phyloP scores from a whole-genome alignment of 441 rosid species.

The Viola pubescens region DNA sequence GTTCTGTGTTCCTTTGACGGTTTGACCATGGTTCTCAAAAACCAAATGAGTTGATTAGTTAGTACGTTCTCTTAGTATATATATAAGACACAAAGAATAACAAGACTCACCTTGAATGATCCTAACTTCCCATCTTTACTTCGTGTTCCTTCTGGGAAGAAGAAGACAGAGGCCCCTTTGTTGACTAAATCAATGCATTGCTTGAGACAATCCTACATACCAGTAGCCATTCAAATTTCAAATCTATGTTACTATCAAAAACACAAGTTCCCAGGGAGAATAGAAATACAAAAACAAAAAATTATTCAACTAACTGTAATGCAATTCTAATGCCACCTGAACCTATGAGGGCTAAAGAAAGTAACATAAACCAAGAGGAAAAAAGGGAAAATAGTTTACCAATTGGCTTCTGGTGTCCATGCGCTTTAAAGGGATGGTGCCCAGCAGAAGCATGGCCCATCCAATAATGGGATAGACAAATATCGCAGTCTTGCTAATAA shows the following conservation, averaged over 20 bases:
- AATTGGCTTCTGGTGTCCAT: constrained; percentile 88
- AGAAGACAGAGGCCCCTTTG: constrained; percentile 72
- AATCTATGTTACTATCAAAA: constrained; percentile 1
- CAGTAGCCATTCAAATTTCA: constrained; percentile 14
- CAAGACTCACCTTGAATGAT: constrained; percentile 62
- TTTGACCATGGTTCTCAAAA: constrained; percentile 3
- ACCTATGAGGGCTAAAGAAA: not conserved
- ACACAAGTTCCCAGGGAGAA: not conserved
- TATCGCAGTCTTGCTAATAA: constrained; percentile 82
- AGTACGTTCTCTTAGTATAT: not conserved
- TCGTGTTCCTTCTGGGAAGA: constrained; percentile 93
- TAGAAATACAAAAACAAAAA: constrained; percentile 1
- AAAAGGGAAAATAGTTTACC: constrained; percentile 30
- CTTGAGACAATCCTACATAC: constrained; percentile 67
- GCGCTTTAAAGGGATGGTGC: constrained; percentile 75
- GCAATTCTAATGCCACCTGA: not conserved
- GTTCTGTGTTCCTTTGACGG: no score
- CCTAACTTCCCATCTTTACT: constrained; percentile 76
- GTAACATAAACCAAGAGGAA: not conserved
- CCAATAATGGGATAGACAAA: constrained; percentile 76
- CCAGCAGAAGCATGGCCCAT: constrained; percentile 92
- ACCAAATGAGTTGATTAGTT: not conserved
- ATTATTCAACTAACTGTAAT: not conserved
- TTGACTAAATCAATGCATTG: constrained; percentile 69
- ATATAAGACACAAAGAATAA: constrained; percentile 2